Base-by-base conservation (phyloP, 192 early-diverging fungal genomes). In the Entomortierella beljakovae region DNA sequence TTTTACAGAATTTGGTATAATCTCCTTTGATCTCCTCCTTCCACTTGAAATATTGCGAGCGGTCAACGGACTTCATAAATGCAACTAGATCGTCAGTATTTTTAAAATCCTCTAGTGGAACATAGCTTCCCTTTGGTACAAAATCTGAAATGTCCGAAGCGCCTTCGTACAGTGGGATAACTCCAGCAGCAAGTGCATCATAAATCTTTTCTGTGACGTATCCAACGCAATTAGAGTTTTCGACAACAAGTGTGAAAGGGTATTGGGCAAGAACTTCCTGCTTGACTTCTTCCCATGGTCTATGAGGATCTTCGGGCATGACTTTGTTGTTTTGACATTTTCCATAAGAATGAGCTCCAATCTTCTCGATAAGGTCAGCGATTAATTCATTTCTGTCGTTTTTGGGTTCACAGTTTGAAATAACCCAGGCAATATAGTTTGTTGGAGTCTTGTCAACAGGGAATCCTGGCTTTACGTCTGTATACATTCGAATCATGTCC, bases 201-300 rank as follows among this genome's bases (percentile, higher is more conserved):
- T 82, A 82, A 32, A 82, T 66, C 46, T 80, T 82, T 25, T 82
- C 80, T 29, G 72, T 82, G 22, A 82, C 68, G 25, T 82, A 82
- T 37, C 71, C 64, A 1, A 60, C n/a, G 38, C 72, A 76, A 48
- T 66, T 82, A 13, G 67, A 82, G 59, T 82, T 75, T 35, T 82
- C 72, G 25, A 49, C 60, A 23, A 40, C 65, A 4, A 76, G 34
- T 2, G 61, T 56, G 57, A 74, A 82, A 23, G 70, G 65, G 53
- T 70, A 66, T 8, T 20, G 25, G 6, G 6, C 18, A 15, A 82
- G 48, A 11, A 76, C 34, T 31, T 56, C 61, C 13, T 48, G 56
- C 52, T 81, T 81, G 13, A 28, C 33, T 16, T 49, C 8, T 2
- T n/a, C 43, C 54, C 32, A 46, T 57, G 43, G 33, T 46, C 5